phyloP scores from a whole-genome alignment of 108 stramenopile genomes.

The Cyclotella choctawhatcheeana region DNA sequence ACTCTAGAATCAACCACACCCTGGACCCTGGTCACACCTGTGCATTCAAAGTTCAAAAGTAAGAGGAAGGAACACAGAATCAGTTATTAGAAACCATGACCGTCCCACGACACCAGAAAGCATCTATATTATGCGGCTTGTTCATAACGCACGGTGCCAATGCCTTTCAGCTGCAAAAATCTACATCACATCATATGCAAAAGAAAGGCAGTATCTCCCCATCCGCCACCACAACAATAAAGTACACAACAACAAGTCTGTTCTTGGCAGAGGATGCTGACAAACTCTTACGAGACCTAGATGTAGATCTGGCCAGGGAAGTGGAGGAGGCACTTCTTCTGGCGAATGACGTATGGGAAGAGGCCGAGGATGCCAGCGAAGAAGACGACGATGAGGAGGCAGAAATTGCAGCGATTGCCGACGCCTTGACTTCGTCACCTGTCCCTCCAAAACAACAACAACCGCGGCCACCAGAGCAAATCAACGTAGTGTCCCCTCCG shows the following conservation, averaged over 20 bases:
- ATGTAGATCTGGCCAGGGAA: conserved; percentile 29
- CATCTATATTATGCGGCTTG: background rate
- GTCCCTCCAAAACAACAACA: no score
- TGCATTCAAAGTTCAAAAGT: no score
- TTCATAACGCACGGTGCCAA: background rate
- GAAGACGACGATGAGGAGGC: conserved; percentile 18
- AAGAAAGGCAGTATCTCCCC: background rate
- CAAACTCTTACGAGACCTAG: conserved; percentile 15
- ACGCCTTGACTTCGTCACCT: background rate
- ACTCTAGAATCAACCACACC: no score
- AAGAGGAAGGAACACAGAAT: no score
- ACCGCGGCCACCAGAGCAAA: background rate
- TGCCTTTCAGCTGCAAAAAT: background rate
- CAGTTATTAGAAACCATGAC: background rate
- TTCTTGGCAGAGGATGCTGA: background rate
- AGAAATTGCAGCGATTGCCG: conserved; percentile 17
- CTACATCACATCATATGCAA: background rate
- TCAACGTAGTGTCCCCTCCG: conserved; percentile 3
- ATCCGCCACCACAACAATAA: background rate
- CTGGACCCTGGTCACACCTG: no score
- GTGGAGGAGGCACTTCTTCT: conserved; percentile 34
- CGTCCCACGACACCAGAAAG: background rate
- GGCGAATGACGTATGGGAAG: conserved; percentile 24
- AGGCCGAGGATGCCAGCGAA: conserved; percentile 4
- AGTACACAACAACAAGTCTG: background rate